Evolutionary conservation across 495 filamentous ascomycete species (phyloP), one percentile per base, ranked within the genome.

Genomic region (Hyaloscypha hepaticicola): DNA sequence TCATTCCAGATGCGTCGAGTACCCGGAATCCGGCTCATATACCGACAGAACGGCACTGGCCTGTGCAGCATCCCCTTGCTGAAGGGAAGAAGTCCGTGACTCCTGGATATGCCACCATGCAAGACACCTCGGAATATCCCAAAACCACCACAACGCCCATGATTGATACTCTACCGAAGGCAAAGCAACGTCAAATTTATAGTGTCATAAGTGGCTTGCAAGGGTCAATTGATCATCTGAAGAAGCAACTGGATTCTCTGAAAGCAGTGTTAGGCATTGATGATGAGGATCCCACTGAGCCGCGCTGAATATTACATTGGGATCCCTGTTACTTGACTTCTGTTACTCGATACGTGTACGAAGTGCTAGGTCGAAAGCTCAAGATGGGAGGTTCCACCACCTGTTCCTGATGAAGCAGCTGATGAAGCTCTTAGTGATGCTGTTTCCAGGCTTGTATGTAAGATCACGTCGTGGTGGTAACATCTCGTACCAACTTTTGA

Each of bases 171-270:
- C 52, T 70, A 6, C 61, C 65, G 0, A 68, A 64, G 29, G 33
- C 62, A 31, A 68, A 68, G 27, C 65, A 70, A 50, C 58, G 63
- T 7, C 69, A 70, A 21, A 65, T 70, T 14, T 66, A 55, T 50
- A 53, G 61, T 27, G 6, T 70, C 21, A 45, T 68, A 2, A 68
- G 65, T 57, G 65, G 69, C n/a, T 24, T 65, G 16, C 67, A 60
- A 27, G 61, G 60, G 45, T 65, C 41, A 48, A 70, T 68, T 26
- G 67, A 66, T 62, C 63, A 64, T 64, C 48, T 63, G 16, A 57
- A 66, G 52, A 50, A 63, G 66, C 66, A 69, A 48, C 26, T 66
- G 49, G 26, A 61, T 63, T 53, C 58, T 22, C 53, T 68, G 5
- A 71, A 61, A 58, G 28, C 29, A 1, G 28, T 58, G 5, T 21